A percentile compares a stretch with the other conserved stretches of the same genome.
These are phyloP conservation scores for Diutina rugosa DNA, from an alignment of 1,139 yeast genomes.

Conservation along the genomic window DNA sequence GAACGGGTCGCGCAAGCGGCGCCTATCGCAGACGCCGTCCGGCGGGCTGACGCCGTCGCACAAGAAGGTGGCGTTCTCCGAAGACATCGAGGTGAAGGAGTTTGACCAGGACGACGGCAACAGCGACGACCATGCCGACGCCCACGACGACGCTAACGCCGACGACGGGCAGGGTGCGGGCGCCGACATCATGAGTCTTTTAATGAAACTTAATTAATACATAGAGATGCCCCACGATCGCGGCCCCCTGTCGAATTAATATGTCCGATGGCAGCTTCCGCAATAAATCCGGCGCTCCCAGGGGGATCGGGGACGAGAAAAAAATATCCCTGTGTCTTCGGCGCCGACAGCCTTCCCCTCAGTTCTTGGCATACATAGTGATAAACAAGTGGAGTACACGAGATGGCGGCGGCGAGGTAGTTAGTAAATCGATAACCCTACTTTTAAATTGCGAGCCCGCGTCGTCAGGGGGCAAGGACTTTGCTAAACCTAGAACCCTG, in stretches of 20 bases:
- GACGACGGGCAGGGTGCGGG: not conserved
- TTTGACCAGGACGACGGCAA: constrained; percentile 19
- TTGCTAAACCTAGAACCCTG: too few relatives aligned
- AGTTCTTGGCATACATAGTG: not conserved
- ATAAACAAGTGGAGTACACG: too few relatives aligned
- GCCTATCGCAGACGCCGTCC: not conserved
- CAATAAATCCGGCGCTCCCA: not conserved
- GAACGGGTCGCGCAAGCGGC: constrained; percentile 3
- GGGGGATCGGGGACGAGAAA: not conserved
- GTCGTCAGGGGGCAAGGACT: too few relatives aligned
- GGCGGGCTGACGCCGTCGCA: constrained; percentile 7
- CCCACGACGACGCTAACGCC: not conserved
- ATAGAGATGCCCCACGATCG: too few relatives aligned
- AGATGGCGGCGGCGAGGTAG: too few relatives aligned
- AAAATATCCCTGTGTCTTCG: not conserved
- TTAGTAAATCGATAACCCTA: too few relatives aligned
- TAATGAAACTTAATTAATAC: not conserved
- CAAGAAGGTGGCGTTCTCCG: constrained; percentile 33
- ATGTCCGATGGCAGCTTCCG: not conserved
- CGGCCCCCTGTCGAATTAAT: too few relatives aligned
- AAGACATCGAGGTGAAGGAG: constrained; percentile 32
- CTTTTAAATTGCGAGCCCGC: too few relatives aligned
- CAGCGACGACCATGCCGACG: not conserved
- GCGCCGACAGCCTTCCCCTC: not conserved
- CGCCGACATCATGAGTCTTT: not conserved